Percentiles rank a stretch among this genome's conserved stretches.
Conservation (phyloP, 2,329 filamentous ascomycete genomes). For the Coniochaeta ligniaria region DNA sequence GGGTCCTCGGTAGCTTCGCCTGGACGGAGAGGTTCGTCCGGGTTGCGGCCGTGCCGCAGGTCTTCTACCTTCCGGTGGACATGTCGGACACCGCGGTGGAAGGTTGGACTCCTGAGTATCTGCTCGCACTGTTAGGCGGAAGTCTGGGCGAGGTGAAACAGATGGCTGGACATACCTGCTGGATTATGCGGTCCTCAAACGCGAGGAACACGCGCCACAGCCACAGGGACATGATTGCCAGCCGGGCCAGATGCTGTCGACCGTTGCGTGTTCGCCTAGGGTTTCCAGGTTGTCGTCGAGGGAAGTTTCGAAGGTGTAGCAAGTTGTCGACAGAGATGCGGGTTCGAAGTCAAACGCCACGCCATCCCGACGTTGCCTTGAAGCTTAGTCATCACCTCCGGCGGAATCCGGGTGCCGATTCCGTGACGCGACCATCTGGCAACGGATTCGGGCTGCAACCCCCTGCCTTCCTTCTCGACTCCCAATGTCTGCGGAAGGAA, state of each 20-base stretch:
- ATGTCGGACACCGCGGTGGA: constrained; percentile 44
- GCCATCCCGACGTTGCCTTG: neutral
- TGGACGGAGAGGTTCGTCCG: constrained; percentile 40
- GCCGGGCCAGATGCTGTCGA: neutral
- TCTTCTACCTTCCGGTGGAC: constrained; percentile 45
- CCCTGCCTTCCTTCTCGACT: no score
- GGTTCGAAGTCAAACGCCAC: neutral
- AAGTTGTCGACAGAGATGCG: neutral
- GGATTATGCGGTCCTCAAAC: neutral
- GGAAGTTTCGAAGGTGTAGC: neutral
- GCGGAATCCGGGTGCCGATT: neutral
- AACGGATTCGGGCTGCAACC: neutral
- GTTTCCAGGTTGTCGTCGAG: neutral
- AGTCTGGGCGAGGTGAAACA: neutral
- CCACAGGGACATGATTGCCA: neutral
- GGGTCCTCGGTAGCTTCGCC: constrained; percentile 43
- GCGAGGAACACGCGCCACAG: neutral
- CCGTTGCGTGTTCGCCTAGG: neutral
- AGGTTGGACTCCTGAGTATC: constrained; percentile 43
- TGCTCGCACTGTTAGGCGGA: constrained; percentile 13
- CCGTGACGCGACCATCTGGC: neutral
- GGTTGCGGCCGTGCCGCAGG: constrained; percentile 38
- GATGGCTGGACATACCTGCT: neutral
- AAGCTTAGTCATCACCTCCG: neutral
- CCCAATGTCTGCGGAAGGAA: no score